A percentile compares a stretch with the other conserved stretches of the same genome.
These are phyloP conservation scores for Pyrus betulifolia DNA, from an alignment of 306 rosid species.

Conservation along the genomic window DNA sequence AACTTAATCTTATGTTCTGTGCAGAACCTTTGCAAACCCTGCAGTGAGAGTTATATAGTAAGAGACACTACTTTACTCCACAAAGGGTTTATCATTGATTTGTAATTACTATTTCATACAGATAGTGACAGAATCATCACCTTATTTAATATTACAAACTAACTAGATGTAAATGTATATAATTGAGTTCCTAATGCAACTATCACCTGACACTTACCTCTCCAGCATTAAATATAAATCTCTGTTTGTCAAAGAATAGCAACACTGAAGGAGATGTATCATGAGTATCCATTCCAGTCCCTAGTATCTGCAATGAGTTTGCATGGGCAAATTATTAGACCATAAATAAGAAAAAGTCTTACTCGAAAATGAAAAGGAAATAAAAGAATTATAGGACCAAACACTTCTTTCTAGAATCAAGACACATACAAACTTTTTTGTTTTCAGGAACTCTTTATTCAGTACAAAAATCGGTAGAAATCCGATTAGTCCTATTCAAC, in stretches of 20 bases:
- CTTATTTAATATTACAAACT: background rate
- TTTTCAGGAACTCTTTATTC: background rate
- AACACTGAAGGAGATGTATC: constrained; percentile 68
- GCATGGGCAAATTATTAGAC: background rate
- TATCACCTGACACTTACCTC: constrained; percentile 39
- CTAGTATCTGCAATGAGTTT: constrained; percentile 46
- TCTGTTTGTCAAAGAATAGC: constrained; percentile 84
- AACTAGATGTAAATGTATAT: background rate
- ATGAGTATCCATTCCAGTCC: constrained; percentile 86
- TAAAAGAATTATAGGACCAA: background rate
- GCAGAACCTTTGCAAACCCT: constrained; percentile 88
- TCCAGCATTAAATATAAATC: constrained; percentile 89
- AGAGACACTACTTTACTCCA: background rate
- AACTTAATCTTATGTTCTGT: constrained; percentile 78
- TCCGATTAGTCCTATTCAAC: background rate
- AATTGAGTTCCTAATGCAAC: background rate
- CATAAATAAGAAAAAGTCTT: background rate
- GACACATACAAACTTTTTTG: background rate
- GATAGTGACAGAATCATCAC: background rate
- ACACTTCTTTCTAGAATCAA: background rate
- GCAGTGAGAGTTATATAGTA: constrained; percentile 8
- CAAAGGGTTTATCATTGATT: background rate
- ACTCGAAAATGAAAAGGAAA: background rate
- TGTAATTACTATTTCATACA: background rate
- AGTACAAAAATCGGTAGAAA: too few species aligned